phyloP scores from a whole-genome alignment of 768 basidiomycete genomes.

The Sporobolomyces roseus region DNA sequence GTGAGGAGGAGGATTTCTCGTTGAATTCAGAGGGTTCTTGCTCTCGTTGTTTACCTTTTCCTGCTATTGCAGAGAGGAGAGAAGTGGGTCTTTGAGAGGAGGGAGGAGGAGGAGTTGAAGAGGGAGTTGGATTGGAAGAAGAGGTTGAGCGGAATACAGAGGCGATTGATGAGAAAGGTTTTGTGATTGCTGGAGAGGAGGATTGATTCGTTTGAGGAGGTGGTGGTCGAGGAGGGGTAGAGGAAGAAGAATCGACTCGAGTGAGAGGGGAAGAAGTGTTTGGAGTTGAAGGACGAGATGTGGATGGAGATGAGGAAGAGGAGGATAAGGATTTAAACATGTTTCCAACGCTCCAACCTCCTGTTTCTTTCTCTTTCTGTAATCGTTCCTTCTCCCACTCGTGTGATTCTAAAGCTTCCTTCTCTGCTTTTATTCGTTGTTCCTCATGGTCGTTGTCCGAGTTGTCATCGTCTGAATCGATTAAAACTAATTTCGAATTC shows the following conservation, averaged over 20 bases:
- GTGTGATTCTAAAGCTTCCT: neutral
- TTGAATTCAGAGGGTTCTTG: neutral
- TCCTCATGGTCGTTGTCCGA: slow-evolving; percentile 8
- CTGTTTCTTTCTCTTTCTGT: neutral
- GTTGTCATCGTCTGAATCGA: slow-evolving; percentile 13
- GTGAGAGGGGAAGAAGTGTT: neutral
- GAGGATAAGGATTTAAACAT: slow-evolving; percentile 16
- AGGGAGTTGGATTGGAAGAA: neutral
- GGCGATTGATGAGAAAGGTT: slow-evolving; percentile 38
- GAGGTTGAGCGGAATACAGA: slow-evolving; percentile 40
- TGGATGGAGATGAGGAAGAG: no score
- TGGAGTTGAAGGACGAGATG: slow-evolving; percentile 4
- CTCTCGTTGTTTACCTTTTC: slow-evolving; percentile 29
- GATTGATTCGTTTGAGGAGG: neutral
- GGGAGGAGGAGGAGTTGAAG: slow-evolving; percentile 1
- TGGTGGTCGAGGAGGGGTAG: neutral
- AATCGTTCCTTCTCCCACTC: neutral
- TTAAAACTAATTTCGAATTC: slow-evolving; percentile 11
- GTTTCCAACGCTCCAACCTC: slow-evolving; percentile 12
- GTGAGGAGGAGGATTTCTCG: neutral
- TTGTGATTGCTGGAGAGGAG: slow-evolving; percentile 19
- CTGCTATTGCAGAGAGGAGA: neutral
- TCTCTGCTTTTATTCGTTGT: no score
- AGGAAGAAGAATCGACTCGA: neutral
- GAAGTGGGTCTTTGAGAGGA: neutral